A percentile compares a stretch with the other conserved stretches of the same genome.
phyloP scores from a whole-genome alignment of 495 filamentous ascomycete species.

The Penicillium arizonense region DNA sequence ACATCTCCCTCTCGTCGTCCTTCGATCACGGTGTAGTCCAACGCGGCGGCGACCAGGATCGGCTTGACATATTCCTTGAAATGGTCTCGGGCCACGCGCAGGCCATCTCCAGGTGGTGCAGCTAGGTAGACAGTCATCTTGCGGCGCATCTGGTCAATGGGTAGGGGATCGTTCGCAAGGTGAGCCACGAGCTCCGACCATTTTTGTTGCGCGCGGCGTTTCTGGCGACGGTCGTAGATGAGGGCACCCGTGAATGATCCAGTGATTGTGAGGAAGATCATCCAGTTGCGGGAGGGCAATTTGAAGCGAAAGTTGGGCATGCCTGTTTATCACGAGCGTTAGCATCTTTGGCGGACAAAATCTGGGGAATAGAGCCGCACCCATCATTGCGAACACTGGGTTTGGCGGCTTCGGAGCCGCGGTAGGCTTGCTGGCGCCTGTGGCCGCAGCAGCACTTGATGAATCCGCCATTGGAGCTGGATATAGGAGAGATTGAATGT shows the following conservation, averaged over 20 bases:
- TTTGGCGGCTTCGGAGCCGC: constrained; percentile 54
- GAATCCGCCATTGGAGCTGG: constrained; percentile 34
- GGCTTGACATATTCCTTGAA: constrained; percentile 97
- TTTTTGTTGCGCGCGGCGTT: constrained; percentile 74
- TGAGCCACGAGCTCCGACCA: constrained; percentile 89
- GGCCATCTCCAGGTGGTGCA: constrained; percentile 79
- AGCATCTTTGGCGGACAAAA: constrained; percentile 2
- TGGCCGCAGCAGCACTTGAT: constrained; percentile 30
- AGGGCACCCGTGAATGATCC: constrained; percentile 73
- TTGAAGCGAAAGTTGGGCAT: constrained; percentile 77
- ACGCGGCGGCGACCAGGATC: constrained; percentile 78
- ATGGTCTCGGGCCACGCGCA: constrained; percentile 81
- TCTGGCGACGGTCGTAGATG: constrained; percentile 88
- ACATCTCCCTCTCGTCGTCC: constrained; percentile 87
- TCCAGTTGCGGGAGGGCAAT: constrained; percentile 95
- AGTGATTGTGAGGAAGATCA: constrained; percentile 84
- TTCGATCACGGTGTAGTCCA: constrained; percentile 96
- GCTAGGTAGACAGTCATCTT: constrained; percentile 85
- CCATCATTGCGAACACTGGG: constrained; percentile 72
- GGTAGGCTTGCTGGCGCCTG: constrained; percentile 32
- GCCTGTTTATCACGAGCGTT: constrained; percentile 35
- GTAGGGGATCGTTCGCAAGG: constrained; percentile 72
- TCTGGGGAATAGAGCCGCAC: constrained; percentile 30
- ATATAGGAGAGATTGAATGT: neutral
- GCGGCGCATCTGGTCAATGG: constrained; percentile 69